Conservation (phyloP, 108 stramenopile genomes). For the Conticribra guillardii region DNA sequence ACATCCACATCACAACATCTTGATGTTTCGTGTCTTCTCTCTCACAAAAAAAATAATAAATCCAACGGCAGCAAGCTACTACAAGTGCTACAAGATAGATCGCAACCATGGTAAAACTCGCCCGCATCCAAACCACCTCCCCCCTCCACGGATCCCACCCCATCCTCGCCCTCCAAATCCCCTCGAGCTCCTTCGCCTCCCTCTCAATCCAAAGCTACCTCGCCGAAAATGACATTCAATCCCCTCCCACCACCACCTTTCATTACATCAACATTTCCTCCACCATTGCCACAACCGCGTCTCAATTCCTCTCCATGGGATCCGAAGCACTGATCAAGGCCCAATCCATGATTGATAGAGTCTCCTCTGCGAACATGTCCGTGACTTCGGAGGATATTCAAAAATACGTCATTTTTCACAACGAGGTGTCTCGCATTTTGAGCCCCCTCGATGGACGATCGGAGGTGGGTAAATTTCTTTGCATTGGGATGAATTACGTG, state of each 20-base stretch:
- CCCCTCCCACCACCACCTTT: slow-evolving; percentile 39
- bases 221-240: neutral
- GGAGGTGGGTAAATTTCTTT: slow-evolving; percentile 59
- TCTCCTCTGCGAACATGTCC: slow-evolving; percentile 13
- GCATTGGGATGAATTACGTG: slow-evolving; percentile 71
- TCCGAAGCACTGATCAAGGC: slow-evolving; percentile 25
- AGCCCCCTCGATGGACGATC: slow-evolving; percentile 55
- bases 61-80: too few species aligned
- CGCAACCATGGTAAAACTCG: slow-evolving; percentile 41
- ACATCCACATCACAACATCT: too few species aligned
- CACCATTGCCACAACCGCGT: too few species aligned
- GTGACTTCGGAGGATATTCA: slow-evolving; percentile 6
- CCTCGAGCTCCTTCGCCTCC: slow-evolving; percentile 22
- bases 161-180: slow-evolving; percentile 32
- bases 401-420: slow-evolving; percentile 24
- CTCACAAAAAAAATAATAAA: neutral
- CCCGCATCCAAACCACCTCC: slow-evolving; percentile 43
- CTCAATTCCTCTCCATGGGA: slow-evolving; percentile 41
- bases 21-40: too few species aligned
- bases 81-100: too few species aligned
- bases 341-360: slow-evolving; percentile 33
- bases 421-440: slow-evolving; percentile 27
- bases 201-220: slow-evolving; percentile 5
- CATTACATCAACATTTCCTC: too few species aligned
- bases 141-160: slow-evolving; percentile 8